Percentiles rank a stretch among this genome's conserved stretches.
Evolutionary conservation across 2,329 filamentous ascomycete genomes (phyloP).

Genomic region (Didymellaceae sp.): DNA sequence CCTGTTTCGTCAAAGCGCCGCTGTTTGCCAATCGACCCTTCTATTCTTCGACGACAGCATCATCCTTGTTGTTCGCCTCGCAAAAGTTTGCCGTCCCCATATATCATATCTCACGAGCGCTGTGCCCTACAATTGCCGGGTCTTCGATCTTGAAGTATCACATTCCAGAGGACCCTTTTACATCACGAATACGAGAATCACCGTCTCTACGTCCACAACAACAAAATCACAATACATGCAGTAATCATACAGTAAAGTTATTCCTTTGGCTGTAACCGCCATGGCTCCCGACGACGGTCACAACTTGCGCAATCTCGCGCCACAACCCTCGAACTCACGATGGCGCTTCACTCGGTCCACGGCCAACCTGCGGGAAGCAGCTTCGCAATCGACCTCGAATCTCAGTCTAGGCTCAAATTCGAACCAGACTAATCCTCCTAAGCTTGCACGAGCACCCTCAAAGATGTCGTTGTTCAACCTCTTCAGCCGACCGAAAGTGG

Average conservation of each 20-base stretch:
- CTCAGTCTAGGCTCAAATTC: constrained; percentile 11
- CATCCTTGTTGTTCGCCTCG: constrained; percentile 6
- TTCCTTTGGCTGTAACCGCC: constrained; percentile 29
- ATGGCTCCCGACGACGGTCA: constrained; percentile 36
- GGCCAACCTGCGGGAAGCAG: constrained; percentile 29
- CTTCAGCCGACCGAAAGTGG: constrained; percentile 58
- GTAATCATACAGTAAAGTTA: constrained; percentile 16
- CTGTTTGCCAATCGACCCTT: constrained; percentile 5
- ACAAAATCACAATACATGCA: constrained; percentile 20
- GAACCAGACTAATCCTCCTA: constrained; percentile 25
- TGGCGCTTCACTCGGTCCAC: constrained; percentile 48
- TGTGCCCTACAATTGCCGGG: background rate
- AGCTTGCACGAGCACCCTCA: constrained; percentile 44
- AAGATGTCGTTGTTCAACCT: constrained; percentile 59
- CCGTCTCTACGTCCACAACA: background rate
- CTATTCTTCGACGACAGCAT: constrained; percentile 6
- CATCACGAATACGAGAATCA: background rate
- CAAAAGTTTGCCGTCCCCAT: constrained; percentile 3
- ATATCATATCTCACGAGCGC: constrained; percentile 4
- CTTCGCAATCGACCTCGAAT: constrained; percentile 5
- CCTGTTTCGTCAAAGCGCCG: constrained; percentile 16
- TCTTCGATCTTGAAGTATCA: background rate
- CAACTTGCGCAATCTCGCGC: constrained; percentile 32
- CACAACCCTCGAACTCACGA: constrained; percentile 37
- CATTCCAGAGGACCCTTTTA: background rate